Evolutionary conservation across 441 rosid species (phyloP).

Genomic region (Gossypium lobatum): DNA sequence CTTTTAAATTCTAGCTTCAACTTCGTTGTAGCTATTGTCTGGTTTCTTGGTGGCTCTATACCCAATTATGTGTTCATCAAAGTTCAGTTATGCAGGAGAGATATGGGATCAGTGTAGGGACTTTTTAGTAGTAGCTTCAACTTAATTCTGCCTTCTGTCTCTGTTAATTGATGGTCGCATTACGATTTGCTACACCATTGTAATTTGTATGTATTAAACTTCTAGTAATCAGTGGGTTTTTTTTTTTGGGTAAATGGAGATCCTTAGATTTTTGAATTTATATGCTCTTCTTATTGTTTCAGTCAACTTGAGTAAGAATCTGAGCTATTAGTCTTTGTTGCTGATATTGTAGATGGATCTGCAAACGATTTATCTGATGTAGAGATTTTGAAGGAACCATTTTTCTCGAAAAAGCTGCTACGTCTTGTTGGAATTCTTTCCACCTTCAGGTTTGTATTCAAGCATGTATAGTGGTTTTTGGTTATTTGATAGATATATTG

Average conservation of each 20-base stretch:
- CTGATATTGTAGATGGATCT: slow-evolving; percentile 33
- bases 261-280: slow-evolving; percentile 5
- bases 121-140: slow-evolving; percentile 6
- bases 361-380: slow-evolving; percentile 40
- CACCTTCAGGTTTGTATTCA: slow-evolving; percentile 67
- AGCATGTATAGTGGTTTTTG: slow-evolving; percentile 6
- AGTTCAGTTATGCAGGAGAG: slow-evolving; percentile 28
- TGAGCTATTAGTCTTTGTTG: background rate
- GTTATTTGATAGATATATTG: slow-evolving; percentile 4
- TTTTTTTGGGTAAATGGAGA: background rate
- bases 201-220: background rate
- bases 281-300: slow-evolving; percentile 9
- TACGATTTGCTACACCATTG: background rate
- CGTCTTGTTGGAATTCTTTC: slow-evolving; percentile 75
- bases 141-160: slow-evolving; percentile 3
- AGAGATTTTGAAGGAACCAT: slow-evolving; percentile 68
- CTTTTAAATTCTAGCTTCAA: slow-evolving; percentile 6
- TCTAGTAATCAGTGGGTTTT: background rate
- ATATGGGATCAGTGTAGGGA: slow-evolving; percentile 24
- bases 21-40: background rate
- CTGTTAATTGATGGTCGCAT: background rate
- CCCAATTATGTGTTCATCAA: background rate
- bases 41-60: background rate
- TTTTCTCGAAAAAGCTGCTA: slow-evolving; percentile 75
- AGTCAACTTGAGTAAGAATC: slow-evolving; percentile 7